These are phyloP conservation scores for Leishmania aethiopica DNA, from an alignment of 208 protist species.

Conservation along the genomic window DNA sequence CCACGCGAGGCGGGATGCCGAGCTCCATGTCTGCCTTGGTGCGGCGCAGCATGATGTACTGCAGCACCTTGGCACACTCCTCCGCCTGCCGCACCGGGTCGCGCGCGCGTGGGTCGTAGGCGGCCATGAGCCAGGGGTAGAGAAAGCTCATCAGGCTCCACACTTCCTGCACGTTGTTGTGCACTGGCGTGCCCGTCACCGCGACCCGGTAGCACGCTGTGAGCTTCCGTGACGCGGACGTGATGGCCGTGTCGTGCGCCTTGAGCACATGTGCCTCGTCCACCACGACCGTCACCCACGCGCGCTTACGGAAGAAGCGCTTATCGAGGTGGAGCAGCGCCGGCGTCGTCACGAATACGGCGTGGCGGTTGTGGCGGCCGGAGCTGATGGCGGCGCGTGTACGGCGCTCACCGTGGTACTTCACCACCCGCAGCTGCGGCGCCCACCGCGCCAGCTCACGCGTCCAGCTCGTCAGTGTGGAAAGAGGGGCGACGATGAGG, in stretches of 20 bases:
- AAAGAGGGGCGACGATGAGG: conserved; percentile 95
- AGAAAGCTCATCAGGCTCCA: conserved; percentile 97
- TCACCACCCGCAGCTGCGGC: conserved; percentile 89
- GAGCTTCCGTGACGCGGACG: conserved; percentile 69
- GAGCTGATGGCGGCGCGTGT: conserved; percentile 37
- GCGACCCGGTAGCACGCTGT: conserved; percentile 78
- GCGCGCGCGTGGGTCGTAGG: conserved; percentile 45
- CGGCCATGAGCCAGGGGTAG: conserved; percentile 83
- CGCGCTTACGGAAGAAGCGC: conserved; percentile 80
- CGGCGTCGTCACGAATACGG: conserved; percentile 97
- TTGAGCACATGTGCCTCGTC: conserved; percentile 98
- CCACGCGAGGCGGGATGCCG: conserved; percentile 95
- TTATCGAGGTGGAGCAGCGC: conserved; percentile 89
- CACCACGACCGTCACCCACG: conserved; percentile 93
- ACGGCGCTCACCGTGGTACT: conserved; percentile 90
- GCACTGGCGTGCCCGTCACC: conserved; percentile 96
- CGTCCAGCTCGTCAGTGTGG: conserved; percentile 95
- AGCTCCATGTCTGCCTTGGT: conserved; percentile 98
- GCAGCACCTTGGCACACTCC: conserved; percentile 70
- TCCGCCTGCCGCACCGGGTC: conserved; percentile 61
- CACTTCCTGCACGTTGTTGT: conserved; percentile 97
- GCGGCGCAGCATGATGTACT: conserved; percentile 95
- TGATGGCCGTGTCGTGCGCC: conserved; percentile 68
- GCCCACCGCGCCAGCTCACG: conserved; percentile 90
- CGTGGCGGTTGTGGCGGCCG: conserved; percentile 58